Evolutionary conservation across 495 filamentous ascomycete genomes (phyloP).

Genomic region (Aspergillus avenaceus): DNA sequence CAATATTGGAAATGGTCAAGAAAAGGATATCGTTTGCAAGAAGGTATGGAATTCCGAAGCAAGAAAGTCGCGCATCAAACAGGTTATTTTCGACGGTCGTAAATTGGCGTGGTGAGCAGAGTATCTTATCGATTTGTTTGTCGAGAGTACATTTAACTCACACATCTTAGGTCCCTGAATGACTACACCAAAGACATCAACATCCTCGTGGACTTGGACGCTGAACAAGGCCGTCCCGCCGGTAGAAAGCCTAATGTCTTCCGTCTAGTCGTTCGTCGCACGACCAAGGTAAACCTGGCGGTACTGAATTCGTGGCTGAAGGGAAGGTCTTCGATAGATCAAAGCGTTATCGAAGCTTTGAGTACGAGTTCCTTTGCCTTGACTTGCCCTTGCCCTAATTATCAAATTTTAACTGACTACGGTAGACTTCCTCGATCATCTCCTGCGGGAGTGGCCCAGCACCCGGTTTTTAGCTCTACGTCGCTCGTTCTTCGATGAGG

Average conservation of each 20-base stretch:
- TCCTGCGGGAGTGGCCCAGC: conserved; percentile 72
- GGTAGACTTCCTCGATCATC: conserved; percentile 78
- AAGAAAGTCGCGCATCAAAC: conserved; percentile 49
- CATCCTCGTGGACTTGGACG: conserved; percentile 62
- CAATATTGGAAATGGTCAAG: conserved; percentile 54
- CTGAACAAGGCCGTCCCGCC: conserved; percentile 39
- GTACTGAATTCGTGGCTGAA: conserved; percentile 62
- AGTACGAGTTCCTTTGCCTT: conserved; percentile 42
- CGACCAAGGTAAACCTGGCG: conserved; percentile 58
- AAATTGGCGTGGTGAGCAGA: conserved; percentile 78
- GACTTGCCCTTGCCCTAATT: background rate
- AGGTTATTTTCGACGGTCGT: conserved; percentile 73
- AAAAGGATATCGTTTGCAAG: conserved; percentile 59
- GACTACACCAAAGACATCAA: conserved; percentile 36
- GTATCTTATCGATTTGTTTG: conserved; percentile 12
- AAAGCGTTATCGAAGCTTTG: conserved; percentile 67
- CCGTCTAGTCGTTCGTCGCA: conserved; percentile 53
- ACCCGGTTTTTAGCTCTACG: conserved; percentile 61
- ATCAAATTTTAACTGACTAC: conserved; percentile 14
- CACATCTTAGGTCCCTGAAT: conserved; percentile 30
- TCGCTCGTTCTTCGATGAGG: conserved; percentile 65
- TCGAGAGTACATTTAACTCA: background rate
- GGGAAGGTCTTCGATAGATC: conserved; percentile 53
- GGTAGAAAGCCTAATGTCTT: conserved; percentile 43
- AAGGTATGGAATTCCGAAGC: conserved; percentile 67